These are phyloP conservation scores for Plasmodium ovale DNA, from an alignment of 169 alveolate species.

Conservation along the genomic window DNA sequence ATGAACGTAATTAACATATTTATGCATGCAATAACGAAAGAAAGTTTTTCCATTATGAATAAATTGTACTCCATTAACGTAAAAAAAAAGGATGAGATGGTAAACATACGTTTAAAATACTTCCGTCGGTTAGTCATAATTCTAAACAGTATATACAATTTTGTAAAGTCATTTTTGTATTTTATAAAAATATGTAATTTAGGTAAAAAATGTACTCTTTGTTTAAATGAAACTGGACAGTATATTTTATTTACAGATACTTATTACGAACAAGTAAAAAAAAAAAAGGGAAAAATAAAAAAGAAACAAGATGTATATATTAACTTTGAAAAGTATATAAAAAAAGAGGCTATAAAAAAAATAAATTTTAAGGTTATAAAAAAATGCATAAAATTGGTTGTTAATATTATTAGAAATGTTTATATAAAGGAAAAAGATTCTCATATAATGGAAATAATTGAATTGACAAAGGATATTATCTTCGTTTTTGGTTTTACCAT, in stretches of 20 bases:
- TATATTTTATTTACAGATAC: slow-evolving; percentile 10
- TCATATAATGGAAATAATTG: not conserved
- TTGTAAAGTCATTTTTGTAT: slow-evolving; percentile 14
- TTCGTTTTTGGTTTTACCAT: slow-evolving; percentile 34
- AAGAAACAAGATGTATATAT: not conserved
- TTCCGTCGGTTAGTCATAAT: not conserved
- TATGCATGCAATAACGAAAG: slow-evolving; percentile 32
- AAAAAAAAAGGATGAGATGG: slow-evolving; percentile 18
- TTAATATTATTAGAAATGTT: not conserved
- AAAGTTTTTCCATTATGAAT: slow-evolving; percentile 10
- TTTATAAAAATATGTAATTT: slow-evolving; percentile 18
- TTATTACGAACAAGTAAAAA: slow-evolving; percentile 49
- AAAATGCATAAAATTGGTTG: slow-evolving; percentile 13
- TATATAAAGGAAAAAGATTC: not conserved
- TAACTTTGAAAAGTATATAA: not conserved
- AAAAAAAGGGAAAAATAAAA: slow-evolving; percentile 2
- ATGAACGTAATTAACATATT: slow-evolving; percentile 38
- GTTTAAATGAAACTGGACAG: slow-evolving; percentile 9
- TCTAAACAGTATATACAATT: slow-evolving; percentile 16
- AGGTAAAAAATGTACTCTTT: slow-evolving; percentile 27
- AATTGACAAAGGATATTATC: slow-evolving; percentile 3
- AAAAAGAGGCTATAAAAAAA: slow-evolving; percentile 19
- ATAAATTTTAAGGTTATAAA: slow-evolving; percentile 39
- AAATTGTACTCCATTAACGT: not conserved
- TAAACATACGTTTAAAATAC: slow-evolving; percentile 1